These are phyloP conservation scores for Entrophospora sp. DNA, from an alignment of 192 early-diverging fungal species.

Conservation along the genomic window DNA sequence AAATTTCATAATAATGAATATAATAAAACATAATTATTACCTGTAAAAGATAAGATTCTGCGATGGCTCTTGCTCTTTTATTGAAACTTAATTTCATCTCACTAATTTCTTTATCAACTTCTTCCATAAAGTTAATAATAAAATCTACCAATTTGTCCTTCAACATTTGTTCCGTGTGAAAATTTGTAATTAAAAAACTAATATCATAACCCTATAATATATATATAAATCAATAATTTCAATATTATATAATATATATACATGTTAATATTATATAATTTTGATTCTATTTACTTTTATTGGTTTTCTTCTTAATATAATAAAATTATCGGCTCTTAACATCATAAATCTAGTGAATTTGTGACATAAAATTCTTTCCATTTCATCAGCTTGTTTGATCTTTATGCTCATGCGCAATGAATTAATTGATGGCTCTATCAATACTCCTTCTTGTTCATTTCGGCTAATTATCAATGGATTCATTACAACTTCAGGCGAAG, in stretches of 20 bases:
- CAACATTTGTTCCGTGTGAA: constrained; percentile 96
- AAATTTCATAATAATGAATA: too few species aligned
- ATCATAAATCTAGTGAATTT: constrained; percentile 97
- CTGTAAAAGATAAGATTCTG: constrained; percentile 56
- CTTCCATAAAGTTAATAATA: constrained; percentile 98
- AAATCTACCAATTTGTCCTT: constrained; percentile 99
- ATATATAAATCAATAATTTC: too few species aligned
- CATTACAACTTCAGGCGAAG: constrained; percentile 74
- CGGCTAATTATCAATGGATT: constrained; percentile 79
- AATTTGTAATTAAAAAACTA: constrained; percentile 91
- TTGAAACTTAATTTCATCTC: constrained; percentile 96
- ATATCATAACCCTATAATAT: constrained; percentile 86
- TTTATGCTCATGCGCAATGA: constrained; percentile 87
- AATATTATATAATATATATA: too few species aligned
- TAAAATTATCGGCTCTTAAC: constrained; percentile 93
- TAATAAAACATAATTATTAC: constrained; percentile 38
- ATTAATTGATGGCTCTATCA: constrained; percentile 88
- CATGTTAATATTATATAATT: too few species aligned
- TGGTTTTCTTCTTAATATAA: constrained; percentile 85
- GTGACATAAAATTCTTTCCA: constrained; percentile 90
- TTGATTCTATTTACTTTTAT: too few species aligned
- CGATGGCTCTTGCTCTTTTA: too few species aligned
- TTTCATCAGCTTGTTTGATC: constrained; percentile 96
- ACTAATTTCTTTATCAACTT: constrained; percentile 97
- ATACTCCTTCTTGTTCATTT: constrained; percentile 84